These are phyloP conservation scores for Camelina hispida DNA, from an alignment of 345 rosid genomes.

Conservation along the genomic window DNA sequence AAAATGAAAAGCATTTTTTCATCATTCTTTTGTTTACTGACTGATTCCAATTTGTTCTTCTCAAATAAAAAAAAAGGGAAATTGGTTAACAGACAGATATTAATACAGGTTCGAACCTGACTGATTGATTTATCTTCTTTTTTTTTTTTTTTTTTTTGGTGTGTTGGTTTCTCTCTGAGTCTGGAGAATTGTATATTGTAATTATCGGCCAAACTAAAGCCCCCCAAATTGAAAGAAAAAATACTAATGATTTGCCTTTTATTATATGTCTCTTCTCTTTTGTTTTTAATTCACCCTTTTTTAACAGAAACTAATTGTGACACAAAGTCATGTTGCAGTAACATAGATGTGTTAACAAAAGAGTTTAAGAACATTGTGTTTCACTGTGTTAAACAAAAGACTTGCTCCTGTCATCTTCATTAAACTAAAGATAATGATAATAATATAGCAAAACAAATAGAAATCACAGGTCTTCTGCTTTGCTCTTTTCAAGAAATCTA, in stretches of 20 bases:
- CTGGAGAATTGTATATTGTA: slow-evolving; percentile 44
- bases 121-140: slow-evolving; percentile 29
- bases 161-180: slow-evolving; percentile 32
- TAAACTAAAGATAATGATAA: neutral
- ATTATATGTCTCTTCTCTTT: neutral
- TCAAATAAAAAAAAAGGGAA: slow-evolving; percentile 44
- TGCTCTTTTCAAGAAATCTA: neutral
- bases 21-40: slow-evolving; percentile 40
- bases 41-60: slow-evolving; percentile 53
- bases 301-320: neutral
- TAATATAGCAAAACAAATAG: neutral
- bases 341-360: too few species aligned
- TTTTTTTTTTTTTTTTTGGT: slow-evolving; percentile 12
- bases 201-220: slow-evolving; percentile 36
- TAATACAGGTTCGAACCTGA: slow-evolving; percentile 30
- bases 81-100: slow-evolving; percentile 36
- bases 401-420: neutral
- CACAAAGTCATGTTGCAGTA: neutral
- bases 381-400: too few species aligned
- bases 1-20: slow-evolving; percentile 20
- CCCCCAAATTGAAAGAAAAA: slow-evolving; percentile 21
- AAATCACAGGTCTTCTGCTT: slow-evolving; percentile 11
- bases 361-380: neutral
- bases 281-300: too few species aligned
- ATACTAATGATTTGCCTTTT: slow-evolving; percentile 31